A percentile compares a stretch with the other conserved stretches of the same genome.
Evolutionary conservation across 192 early-diverging fungal species (phyloP).

Genomic region (Phycomyces blakesleeanus): DNA sequence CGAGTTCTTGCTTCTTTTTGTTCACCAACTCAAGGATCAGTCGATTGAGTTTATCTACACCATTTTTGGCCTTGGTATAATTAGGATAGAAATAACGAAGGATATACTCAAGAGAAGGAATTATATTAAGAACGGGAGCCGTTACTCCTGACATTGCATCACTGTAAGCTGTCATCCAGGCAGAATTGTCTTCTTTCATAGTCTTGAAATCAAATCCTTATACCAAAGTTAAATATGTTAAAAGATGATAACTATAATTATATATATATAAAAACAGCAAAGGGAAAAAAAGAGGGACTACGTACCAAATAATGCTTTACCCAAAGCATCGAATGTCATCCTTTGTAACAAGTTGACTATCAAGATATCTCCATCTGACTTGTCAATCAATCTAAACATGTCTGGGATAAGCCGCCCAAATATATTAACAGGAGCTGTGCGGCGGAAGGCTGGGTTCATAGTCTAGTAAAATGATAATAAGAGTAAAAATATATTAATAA

Average conservation of each 20-base stretch:
- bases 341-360: neutral
- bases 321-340: constrained; percentile 56
- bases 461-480: too few relatives aligned
- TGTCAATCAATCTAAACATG: constrained; percentile 8
- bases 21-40: constrained; percentile 8
- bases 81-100: constrained; percentile 18
- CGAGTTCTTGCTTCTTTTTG: neutral
- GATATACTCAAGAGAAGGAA: neutral
- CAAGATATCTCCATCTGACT: neutral
- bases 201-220: constrained; percentile 18
- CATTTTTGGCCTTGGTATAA: neutral
- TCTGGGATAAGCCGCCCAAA: constrained; percentile 9
- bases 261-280: too few relatives aligned
- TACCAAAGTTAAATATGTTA: too few relatives aligned
- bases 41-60: neutral
- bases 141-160: neutral
- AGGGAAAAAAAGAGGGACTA: too few relatives aligned
- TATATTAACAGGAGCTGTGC: constrained; percentile 9
- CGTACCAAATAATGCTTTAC: constrained; percentile 43
- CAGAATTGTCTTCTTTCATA: neutral
- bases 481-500: neutral
- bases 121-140: neutral
- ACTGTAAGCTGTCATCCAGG: constrained; percentile 10
- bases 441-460: constrained; percentile 17
- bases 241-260: too few relatives aligned